Conservation (phyloP, 257 asterid genomes). For the Nicotiana sylvestris region DNA sequence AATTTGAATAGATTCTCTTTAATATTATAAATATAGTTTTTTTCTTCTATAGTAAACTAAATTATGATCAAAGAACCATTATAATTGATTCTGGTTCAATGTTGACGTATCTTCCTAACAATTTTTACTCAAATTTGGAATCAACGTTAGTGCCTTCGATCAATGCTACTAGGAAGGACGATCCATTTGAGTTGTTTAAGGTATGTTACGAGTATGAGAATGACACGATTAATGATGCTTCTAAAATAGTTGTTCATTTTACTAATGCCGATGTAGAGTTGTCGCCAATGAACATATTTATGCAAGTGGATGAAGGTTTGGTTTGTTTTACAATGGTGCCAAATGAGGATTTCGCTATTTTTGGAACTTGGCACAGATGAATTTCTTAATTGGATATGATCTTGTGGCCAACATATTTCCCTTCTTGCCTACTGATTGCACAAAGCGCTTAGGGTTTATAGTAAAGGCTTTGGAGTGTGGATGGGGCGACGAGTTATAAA, state of each 20-base stretch:
- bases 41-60: not conserved
- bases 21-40: too few relatives aligned
- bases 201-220: not conserved
- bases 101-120: conserved; percentile 6
- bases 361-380: conserved; percentile 32
- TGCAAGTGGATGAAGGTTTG: not conserved
- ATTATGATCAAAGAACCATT: not conserved
- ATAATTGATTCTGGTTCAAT: not conserved
- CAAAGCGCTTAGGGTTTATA: not conserved
- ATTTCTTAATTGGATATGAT: conserved; percentile 36
- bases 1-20: too few relatives aligned
- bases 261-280: conserved; percentile 5
- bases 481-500: not conserved
- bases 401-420: conserved; percentile 18
- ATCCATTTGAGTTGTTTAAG: not conserved
- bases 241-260: not conserved
- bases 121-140: not conserved
- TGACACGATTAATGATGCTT: not conserved
- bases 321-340: conserved; percentile 8
- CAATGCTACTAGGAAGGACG: not conserved
- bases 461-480: not conserved
- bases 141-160: not conserved
- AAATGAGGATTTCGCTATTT: conserved; percentile 4
- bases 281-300: not conserved
- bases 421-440: conserved; percentile 31